A percentile compares a stretch with the other conserved stretches of the same genome.
phyloP scores from a whole-genome alignment of 2,329 filamentous ascomycete genomes.

The Cytospora paraplurivora region DNA sequence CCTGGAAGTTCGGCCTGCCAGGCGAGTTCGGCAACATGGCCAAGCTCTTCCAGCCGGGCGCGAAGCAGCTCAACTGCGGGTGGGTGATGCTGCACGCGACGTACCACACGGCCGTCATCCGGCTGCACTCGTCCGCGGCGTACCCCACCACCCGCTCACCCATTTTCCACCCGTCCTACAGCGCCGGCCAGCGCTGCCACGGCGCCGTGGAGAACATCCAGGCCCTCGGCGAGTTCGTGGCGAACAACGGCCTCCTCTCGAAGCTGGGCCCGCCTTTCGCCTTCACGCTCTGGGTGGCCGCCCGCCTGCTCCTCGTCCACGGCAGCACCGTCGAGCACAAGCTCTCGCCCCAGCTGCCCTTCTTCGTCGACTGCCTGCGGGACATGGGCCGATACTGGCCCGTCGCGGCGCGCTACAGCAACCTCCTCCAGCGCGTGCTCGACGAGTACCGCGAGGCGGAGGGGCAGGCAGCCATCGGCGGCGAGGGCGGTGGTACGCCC shows the following conservation, averaged over 20 bases:
- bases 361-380: conserved; percentile 79
- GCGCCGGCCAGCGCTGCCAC: conserved; percentile 80
- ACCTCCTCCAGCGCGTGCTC: conserved; percentile 77
- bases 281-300: conserved; percentile 90
- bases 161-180: conserved; percentile 87
- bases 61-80: conserved; percentile 73
- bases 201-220: conserved; percentile 82
- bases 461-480: conserved; percentile 59
- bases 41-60: conserved; percentile 71
- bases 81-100: conserved; percentile 92
- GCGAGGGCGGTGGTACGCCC: conserved; percentile 61
- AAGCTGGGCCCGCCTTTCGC: conserved; percentile 89
- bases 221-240: conserved; percentile 75
- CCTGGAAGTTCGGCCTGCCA: conserved; percentile 83
- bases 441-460: conserved; percentile 84
- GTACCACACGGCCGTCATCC: conserved; percentile 86
- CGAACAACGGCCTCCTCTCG: conserved; percentile 71
- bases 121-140: conserved; percentile 87
- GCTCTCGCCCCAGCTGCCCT: conserved; percentile 74
- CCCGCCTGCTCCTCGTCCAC: conserved; percentile 83
- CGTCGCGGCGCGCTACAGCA: conserved; percentile 80
- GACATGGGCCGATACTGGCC: conserved; percentile 85
- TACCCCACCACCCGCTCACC: conserved; percentile 87
- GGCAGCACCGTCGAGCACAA: conserved; percentile 87
- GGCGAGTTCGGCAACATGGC: conserved; percentile 83